Base-by-base conservation (phyloP, 1,284 basidiomycete species). In the Sporisorium exsertum region DNA sequence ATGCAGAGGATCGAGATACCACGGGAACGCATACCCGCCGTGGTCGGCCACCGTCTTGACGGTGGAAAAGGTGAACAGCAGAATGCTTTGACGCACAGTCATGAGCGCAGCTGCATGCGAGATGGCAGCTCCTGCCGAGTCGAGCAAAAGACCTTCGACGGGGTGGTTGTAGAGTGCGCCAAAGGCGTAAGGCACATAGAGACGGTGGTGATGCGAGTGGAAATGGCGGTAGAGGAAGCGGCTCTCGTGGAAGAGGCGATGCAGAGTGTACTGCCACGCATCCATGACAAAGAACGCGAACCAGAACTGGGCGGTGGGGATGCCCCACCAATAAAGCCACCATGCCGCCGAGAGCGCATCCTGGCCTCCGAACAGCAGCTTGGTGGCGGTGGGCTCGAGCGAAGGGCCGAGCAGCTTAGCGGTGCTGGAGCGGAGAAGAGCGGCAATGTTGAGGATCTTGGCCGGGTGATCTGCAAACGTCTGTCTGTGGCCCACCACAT, bases 131-230 rank as follows among this genome's bases (percentile, higher is more conserved):
- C 96, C 94, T 29, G 93, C 86, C 3, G 92, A 91, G 86, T 99
- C 97, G 73, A 99, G 89, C 1, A 97, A 77, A 80, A 99, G 91
- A 1, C 95, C 83, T 64, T 99, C 97, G 49, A 99, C 80, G 0
- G 95, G 95, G 84, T 99, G 96, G 86, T 99, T 99, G 89, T 99
- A 99, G 5, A 99, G 89, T 13, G 96, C 93, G 24, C 97, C 97
- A 82, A 93, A 99, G 0, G 96, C 94, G 84, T 97, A 99, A 0
- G 97, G 95, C 10, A 97, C 94, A 86, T 98, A 97, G 15, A 99
- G 91, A 10, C 95, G 90, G 86, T 99, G 97, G 86, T 99, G 97
- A 86, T 93, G 92, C 1, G 94, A 94, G 87, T 99, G 97, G 80
- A 98, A 89, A 68, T 93, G 90, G 79, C 91, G 93, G 88, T 97